Conservation (phyloP, 306 rosid genomes). For the Vachellia collinsii region DNA sequence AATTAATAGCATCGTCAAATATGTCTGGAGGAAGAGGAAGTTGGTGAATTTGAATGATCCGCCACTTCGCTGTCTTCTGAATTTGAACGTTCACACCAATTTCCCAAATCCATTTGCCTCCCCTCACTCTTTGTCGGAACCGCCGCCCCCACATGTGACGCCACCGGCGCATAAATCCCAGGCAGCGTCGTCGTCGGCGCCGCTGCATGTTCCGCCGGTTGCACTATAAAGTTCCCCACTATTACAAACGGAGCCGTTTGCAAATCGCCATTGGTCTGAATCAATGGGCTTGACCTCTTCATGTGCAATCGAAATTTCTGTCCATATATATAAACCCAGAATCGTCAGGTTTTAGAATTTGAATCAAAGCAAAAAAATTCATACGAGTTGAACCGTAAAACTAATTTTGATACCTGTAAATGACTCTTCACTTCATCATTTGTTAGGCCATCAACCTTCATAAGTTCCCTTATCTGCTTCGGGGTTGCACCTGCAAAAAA, state of each 20-base stretch:
- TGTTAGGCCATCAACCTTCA: conserved; percentile 96
- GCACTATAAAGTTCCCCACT: conserved; percentile 83
- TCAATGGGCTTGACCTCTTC: conserved; percentile 62
- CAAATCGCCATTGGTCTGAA: conserved; percentile 50
- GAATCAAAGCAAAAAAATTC: not conserved
- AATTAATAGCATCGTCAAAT: conserved; percentile 19
- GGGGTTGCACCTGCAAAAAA: conserved; percentile 83
- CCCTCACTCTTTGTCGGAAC: conserved; percentile 39
- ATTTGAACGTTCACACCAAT: conserved; percentile 37
- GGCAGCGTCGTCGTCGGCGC: conserved; percentile 34
- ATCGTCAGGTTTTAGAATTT: not conserved
- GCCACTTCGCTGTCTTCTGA: conserved; percentile 60
- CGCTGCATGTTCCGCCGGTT: conserved; percentile 60
- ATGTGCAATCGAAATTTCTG: conserved; percentile 91
- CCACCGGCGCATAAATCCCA: conserved; percentile 73
- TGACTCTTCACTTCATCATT: conserved; percentile 99
- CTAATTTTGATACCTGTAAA: conserved; percentile 64
- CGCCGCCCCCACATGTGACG: conserved; percentile 39
- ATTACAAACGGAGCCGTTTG: conserved; percentile 73
- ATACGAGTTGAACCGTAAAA: not conserved
- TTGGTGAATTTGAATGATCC: conserved; percentile 64
- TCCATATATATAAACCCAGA: not conserved
- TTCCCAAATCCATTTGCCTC: conserved; percentile 27
- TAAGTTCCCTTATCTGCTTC: conserved; percentile 84
- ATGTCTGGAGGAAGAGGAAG: conserved; percentile 79